These are phyloP conservation scores for Agapanthus africanus DNA, from an alignment of 106 monocot genomes.

Conservation along the genomic window DNA sequence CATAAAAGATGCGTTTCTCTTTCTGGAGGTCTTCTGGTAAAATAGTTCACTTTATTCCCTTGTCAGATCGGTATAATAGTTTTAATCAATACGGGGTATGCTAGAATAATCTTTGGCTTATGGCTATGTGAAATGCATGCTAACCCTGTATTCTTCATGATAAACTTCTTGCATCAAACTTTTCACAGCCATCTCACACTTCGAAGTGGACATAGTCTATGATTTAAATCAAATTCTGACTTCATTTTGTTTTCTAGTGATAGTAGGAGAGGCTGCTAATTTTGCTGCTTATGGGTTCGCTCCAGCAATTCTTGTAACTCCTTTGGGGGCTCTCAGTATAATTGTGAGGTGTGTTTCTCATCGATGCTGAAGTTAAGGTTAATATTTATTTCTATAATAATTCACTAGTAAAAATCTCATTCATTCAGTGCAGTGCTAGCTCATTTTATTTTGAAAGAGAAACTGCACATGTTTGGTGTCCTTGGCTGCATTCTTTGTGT, in stretches of 20 bases:
- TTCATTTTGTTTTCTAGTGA: conserved; percentile 28
- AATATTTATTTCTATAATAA: background rate
- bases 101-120: too few relatives aligned
- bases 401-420: background rate
- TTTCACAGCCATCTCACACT: too few relatives aligned
- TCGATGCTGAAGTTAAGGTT: background rate
- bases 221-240: background rate
- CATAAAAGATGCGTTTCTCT: too few relatives aligned
- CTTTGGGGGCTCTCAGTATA: conserved; percentile 80
- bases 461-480: conserved; percentile 54
- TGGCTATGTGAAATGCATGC: too few relatives aligned
- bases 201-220: too few relatives aligned
- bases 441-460: conserved; percentile 69
- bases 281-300: conserved; percentile 83
- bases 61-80: too few relatives aligned
- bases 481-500: conserved; percentile 70
- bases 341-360: conserved; percentile 51
- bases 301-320: conserved; percentile 77
- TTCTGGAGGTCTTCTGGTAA: too few relatives aligned
- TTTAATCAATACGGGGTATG: too few relatives aligned
- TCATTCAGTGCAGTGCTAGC: conserved; percentile 62
- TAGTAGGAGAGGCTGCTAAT: conserved; percentile 66
- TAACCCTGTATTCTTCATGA: too few relatives aligned
- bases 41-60: too few relatives aligned
- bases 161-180: too few relatives aligned